Percentiles rank a stretch among this genome's conserved stretches.
These are phyloP conservation scores for Euphorbia peplus DNA, from an alignment of 345 rosid genomes.

Conservation along the genomic window DNA sequence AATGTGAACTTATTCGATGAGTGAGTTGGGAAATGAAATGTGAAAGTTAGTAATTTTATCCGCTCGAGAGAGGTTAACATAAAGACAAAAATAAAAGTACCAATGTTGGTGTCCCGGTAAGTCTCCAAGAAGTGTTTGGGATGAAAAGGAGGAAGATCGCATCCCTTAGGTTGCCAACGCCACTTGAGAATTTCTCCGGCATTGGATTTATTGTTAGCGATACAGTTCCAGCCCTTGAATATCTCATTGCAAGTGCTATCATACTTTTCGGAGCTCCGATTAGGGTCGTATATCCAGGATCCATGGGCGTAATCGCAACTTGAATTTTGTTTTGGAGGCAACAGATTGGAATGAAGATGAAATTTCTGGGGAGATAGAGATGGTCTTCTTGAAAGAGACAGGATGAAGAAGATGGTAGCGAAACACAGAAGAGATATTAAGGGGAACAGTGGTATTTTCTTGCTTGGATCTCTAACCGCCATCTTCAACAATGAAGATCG, in stretches of 20 bases:
- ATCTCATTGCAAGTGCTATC: constrained; percentile 77
- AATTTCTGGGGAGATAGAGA: constrained; percentile 17
- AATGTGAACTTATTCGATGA: too few relatives aligned
- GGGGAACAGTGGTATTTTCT: constrained; percentile 53
- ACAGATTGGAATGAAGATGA: constrained; percentile 9
- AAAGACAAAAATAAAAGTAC: constrained; percentile 38
- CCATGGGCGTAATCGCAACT: constrained; percentile 69
- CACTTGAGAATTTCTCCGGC: constrained; percentile 56
- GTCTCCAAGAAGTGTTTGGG: constrained; percentile 49
- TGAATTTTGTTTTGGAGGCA: not conserved
- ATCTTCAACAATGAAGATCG: not conserved
- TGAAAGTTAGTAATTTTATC: too few relatives aligned
- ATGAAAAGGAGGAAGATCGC: constrained; percentile 63
- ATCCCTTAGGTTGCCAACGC: constrained; percentile 78
- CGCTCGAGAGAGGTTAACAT: too few relatives aligned
- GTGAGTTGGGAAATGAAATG: too few relatives aligned
- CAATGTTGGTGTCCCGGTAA: constrained; percentile 62
- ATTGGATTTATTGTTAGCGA: constrained; percentile 63
- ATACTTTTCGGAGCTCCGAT: constrained; percentile 35
- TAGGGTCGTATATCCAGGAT: constrained; percentile 68
- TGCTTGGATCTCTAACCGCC: constrained; percentile 10
- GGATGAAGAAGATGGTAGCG: constrained; percentile 24
- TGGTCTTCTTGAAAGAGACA: constrained; percentile 21
- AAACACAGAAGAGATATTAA: constrained; percentile 50
- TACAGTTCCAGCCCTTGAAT: constrained; percentile 93